Evolutionary conservation across 2,329 filamentous ascomycete species (phyloP).

Genomic region (Paramyrothecium sp.): DNA sequence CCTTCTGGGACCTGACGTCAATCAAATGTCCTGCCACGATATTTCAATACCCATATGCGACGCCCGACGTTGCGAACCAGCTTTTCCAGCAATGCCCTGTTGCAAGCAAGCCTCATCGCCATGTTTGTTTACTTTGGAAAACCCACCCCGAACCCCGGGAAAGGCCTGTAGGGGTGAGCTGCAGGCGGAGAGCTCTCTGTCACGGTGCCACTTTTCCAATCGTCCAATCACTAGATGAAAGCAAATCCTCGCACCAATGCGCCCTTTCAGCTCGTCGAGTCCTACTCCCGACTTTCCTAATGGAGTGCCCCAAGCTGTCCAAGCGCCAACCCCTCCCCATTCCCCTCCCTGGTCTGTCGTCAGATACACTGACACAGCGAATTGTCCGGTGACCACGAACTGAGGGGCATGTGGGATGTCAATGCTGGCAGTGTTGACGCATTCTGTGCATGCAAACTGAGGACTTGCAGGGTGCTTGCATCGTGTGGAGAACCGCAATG

Average conservation of each 20-base stretch:
- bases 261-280: background rate
- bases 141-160: background rate
- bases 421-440: conserved; percentile 1
- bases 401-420: background rate
- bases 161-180: background rate
- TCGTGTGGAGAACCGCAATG: background rate
- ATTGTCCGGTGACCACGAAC: background rate
- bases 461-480: background rate
- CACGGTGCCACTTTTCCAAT: background rate
- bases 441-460: background rate
- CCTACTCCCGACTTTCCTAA: background rate
- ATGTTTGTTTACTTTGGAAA: background rate
- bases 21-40: background rate
- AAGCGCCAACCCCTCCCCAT: background rate
- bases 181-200: background rate
- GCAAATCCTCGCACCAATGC: background rate
- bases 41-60: background rate
- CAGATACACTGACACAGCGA: background rate
- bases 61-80: background rate
- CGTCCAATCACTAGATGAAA: background rate
- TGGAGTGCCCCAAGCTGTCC: background rate
- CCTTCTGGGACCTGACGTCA: background rate
- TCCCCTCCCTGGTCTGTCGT: background rate
- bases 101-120: background rate
- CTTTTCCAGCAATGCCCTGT: background rate